phyloP scores from a whole-genome alignment of 768 basidiomycete genomes.

The Solioccasus polychromus region DNA sequence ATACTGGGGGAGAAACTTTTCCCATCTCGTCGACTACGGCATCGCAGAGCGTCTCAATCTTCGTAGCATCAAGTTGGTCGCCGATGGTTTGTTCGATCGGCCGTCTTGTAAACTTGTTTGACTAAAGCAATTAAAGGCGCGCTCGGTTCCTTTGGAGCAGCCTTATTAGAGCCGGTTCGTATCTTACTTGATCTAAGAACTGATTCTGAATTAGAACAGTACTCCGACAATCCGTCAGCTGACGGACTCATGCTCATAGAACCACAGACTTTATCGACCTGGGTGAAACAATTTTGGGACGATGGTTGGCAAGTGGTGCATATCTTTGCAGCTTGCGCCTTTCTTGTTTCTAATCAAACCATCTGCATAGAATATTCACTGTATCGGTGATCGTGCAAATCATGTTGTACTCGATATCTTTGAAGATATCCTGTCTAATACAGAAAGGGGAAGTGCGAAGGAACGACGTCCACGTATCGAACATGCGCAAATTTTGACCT shows the following conservation, averaged over 20 bases:
- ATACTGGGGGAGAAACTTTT: conserved; percentile 66
- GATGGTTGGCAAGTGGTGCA: conserved; percentile 85
- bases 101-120: not conserved
- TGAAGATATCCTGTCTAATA: conserved; percentile 50
- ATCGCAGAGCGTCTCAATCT: conserved; percentile 49
- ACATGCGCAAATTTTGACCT: conserved; percentile 86
- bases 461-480: conserved; percentile 79
- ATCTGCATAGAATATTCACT: conserved; percentile 71
- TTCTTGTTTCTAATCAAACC: not conserved
- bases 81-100: conserved; percentile 55
- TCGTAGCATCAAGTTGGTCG: conserved; percentile 70
- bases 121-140: conserved; percentile 52
- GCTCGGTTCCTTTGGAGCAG: conserved; percentile 90
- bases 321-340: conserved; percentile 1
- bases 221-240: conserved; percentile 72
- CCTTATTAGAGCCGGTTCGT: conserved; percentile 64
- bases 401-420: conserved; percentile 80
- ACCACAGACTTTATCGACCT: conserved; percentile 47
- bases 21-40: conserved; percentile 60
- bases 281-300: conserved; percentile 62
- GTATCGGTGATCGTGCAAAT: conserved; percentile 88
- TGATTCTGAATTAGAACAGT: conserved; percentile 31
- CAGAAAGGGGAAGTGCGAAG: conserved; percentile 23
- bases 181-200: not conserved
- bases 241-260: conserved; percentile 65